Percentiles rank a stretch among this genome's conserved stretches.
phyloP scores from a whole-genome alignment of 805 yeast species.

The Yamadazyma takamatsuzukensis region DNA sequence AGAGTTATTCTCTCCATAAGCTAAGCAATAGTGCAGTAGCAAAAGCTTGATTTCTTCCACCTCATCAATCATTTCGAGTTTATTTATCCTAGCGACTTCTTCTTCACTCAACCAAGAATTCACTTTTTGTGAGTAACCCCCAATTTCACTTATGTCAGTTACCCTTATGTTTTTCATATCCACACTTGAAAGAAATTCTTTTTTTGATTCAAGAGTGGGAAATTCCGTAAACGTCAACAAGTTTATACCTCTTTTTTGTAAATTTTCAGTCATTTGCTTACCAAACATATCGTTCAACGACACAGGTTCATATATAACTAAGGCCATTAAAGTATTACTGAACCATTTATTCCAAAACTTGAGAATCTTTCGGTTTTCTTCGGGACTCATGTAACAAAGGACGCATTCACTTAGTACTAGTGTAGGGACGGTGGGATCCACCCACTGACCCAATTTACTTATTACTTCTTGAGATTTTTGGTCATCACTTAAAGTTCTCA shows the following conservation, averaged over 20 bases:
- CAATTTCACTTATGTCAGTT: conserved; percentile 45
- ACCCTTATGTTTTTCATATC: conserved; percentile 30
- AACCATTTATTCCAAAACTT: conserved; percentile 35
- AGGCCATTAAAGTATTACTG: conserved; percentile 14
- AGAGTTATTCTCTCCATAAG: conserved; percentile 22
- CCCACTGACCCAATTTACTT: conserved; percentile 13
- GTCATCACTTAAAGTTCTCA: conserved; percentile 27
- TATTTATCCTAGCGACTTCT: conserved; percentile 44
- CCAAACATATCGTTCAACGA: conserved; percentile 64
- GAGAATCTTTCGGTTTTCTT: conserved; percentile 44
- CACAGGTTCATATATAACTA: conserved; percentile 69
- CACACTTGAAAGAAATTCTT: conserved; percentile 19
- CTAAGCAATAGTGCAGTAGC: conserved; percentile 57
- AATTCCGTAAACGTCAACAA: conserved; percentile 54
- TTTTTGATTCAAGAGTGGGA: conserved; percentile 38
- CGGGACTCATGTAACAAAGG: conserved; percentile 61
- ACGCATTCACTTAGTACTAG: conserved; percentile 72
- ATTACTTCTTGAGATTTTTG: background rate
- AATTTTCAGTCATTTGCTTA: conserved; percentile 59
- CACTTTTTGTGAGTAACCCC: conserved; percentile 27
- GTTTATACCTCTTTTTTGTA: conserved; percentile 57
- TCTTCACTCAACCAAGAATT: conserved; percentile 39
- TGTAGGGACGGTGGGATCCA: conserved; percentile 47
- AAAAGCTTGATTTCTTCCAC: conserved; percentile 65
- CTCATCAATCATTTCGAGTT: conserved; percentile 69